A percentile compares a stretch with the other conserved stretches of the same genome.
These are phyloP conservation scores for Taphrina flavorubra DNA, from an alignment of 1,139 yeast species.

Conservation along the genomic window DNA sequence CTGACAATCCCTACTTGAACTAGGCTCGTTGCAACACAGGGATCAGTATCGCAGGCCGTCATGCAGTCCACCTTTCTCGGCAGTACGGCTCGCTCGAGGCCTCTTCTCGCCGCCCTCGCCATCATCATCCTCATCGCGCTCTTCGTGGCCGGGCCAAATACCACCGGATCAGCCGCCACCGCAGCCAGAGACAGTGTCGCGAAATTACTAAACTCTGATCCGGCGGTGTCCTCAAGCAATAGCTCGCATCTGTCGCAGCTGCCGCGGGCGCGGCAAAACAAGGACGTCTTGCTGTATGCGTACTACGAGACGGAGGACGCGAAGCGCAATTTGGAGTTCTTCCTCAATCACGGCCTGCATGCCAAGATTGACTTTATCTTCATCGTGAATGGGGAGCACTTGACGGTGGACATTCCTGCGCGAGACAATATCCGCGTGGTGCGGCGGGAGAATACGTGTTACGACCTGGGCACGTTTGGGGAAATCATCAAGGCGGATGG, in stretches of 20 bases:
- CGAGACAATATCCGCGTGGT: slow-evolving; percentile 20
- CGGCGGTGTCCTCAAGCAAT: not conserved
- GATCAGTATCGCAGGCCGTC: too few relatives aligned
- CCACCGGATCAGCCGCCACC: not conserved
- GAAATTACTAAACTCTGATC: not conserved
- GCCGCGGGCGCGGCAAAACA: not conserved
- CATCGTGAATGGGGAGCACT: slow-evolving; percentile 23
- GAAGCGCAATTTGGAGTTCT: slow-evolving; percentile 21
- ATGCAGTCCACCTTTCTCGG: not conserved
- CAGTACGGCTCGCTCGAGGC: slow-evolving; percentile 15
- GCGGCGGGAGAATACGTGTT: slow-evolving; percentile 22
- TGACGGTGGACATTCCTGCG: slow-evolving; percentile 14
- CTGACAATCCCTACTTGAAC: too few relatives aligned
- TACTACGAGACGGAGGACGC: slow-evolving; percentile 28
- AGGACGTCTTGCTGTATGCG: slow-evolving; percentile 25
- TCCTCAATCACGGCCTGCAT: slow-evolving; percentile 30
- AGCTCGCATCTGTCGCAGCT: not conserved
- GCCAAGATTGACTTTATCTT: slow-evolving; percentile 36
- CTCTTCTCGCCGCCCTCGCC: slow-evolving; percentile 8
- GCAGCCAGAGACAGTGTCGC: not conserved
- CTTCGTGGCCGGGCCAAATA: not conserved
- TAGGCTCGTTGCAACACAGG: too few relatives aligned
- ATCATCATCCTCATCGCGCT: not conserved
- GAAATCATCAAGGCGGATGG: slow-evolving; percentile 17
- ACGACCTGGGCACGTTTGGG: slow-evolving; percentile 26